phyloP scores from a whole-genome alignment of 1,284 basidiomycete species.

The Rhodotorula mucilaginosa region DNA sequence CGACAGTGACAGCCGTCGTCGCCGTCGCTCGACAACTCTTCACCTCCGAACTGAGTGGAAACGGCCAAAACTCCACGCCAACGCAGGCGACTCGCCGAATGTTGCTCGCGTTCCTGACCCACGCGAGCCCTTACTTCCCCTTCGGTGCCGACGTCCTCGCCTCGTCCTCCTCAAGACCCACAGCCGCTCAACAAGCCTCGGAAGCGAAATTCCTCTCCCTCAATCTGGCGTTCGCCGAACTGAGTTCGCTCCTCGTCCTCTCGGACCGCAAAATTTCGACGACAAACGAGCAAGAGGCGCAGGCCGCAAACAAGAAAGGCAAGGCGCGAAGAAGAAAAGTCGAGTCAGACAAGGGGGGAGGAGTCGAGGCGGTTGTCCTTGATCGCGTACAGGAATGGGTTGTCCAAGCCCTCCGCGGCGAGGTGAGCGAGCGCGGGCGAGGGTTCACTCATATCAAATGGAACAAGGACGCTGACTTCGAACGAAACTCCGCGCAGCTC shows the following conservation, averaged over 20 bases:
- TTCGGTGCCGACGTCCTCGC: conserved; percentile 55
- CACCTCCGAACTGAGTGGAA: conserved; percentile 53
- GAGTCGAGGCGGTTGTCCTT: conserved; percentile 50
- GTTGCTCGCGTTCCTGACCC: conserved; percentile 61
- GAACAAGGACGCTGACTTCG: not conserved
- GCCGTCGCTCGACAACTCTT: conserved; percentile 69
- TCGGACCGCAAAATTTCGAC: conserved; percentile 12
- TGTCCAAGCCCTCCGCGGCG: conserved; percentile 61
- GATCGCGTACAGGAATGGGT: conserved; percentile 68
- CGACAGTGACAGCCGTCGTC: conserved; percentile 62
- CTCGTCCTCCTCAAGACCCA: conserved; percentile 35
- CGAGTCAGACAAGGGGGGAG: conserved; percentile 13
- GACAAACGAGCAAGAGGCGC: too few species aligned
- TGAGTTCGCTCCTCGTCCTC: conserved; percentile 63
- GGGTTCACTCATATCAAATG: too few species aligned
- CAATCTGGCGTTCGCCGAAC: conserved; percentile 71
- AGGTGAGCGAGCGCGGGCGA: conserved; percentile 48
- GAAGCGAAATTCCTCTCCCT: conserved; percentile 62
- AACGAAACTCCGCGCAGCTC: conserved; percentile 5
- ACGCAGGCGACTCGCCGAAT: conserved; percentile 32
- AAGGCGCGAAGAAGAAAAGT: conserved; percentile 42
- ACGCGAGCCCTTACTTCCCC: conserved; percentile 81
- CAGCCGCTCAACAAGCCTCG: not conserved
- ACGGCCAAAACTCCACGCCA: not conserved
- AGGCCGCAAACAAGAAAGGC: conserved; percentile 42